Conservation (phyloP, 2,329 filamentous ascomycete genomes). For the Cladophialophora immunda region DNA sequence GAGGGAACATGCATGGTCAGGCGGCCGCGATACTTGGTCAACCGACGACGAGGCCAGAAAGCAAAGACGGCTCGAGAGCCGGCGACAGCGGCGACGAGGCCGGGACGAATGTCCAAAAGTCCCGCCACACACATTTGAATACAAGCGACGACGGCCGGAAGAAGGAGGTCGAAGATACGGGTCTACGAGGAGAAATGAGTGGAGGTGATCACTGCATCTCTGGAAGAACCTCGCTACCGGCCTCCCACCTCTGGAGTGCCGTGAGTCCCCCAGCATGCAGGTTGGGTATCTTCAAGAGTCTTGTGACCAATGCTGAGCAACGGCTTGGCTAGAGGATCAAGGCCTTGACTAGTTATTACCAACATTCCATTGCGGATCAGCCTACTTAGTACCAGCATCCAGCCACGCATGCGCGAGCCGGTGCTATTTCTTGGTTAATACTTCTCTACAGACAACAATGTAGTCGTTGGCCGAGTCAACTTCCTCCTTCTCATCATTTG, state of each 20-base stretch:
- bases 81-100: background rate
- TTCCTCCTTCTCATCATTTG: background rate
- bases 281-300: too few relatives aligned
- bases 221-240: background rate
- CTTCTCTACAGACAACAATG: background rate
- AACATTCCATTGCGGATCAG: too few relatives aligned
- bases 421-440: background rate
- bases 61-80: background rate
- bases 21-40: background rate
- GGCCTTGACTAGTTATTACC: background rate
- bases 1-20: background rate
- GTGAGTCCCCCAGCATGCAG: background rate
- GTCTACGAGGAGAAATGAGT: background rate
- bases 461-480: background rate
- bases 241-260: background rate
- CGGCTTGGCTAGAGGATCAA: background rate
- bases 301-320: too few relatives aligned
- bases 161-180: background rate
- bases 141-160: background rate
- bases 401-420: too few relatives aligned
- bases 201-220: background rate
- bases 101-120: background rate
- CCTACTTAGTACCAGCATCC: too few relatives aligned
- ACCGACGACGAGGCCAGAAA: background rate
- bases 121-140: background rate